These are phyloP conservation scores for Drechslera avenae DNA, from an alignment of 2,329 filamentous ascomycete genomes.

Conservation along the genomic window DNA sequence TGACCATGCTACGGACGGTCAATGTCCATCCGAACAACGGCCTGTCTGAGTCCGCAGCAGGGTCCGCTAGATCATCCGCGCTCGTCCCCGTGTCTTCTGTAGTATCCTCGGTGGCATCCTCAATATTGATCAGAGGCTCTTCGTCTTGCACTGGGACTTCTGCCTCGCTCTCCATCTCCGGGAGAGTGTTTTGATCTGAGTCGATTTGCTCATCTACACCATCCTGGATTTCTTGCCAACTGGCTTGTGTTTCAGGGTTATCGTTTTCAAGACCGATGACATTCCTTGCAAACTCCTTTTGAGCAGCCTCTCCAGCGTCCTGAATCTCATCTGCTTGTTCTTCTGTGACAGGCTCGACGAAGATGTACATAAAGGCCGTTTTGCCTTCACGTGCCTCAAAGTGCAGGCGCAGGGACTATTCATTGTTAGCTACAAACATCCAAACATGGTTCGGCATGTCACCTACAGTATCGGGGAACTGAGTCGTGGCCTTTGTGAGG, in stretches of 20 bases:
- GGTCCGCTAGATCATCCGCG: neutral
- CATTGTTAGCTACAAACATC: constrained; percentile 11
- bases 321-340: constrained; percentile 77
- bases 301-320: constrained; percentile 64
- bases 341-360: constrained; percentile 80
- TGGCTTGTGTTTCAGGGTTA: constrained; percentile 35
- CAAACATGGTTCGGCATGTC: neutral
- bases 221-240: constrained; percentile 41
- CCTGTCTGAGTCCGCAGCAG: constrained; percentile 10
- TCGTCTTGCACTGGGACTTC: constrained; percentile 4
- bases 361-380: constrained; percentile 80
- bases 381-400: constrained; percentile 73
- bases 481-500: constrained; percentile 73
- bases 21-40: constrained; percentile 72
- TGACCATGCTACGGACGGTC: constrained; percentile 73
- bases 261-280: constrained; percentile 56
- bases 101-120: neutral
- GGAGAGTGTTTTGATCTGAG: constrained; percentile 24
- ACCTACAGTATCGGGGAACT: constrained; percentile 69
- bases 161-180: constrained; percentile 19
- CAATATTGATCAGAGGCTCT: neutral
- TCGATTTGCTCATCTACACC: constrained; percentile 40
- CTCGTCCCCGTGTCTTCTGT: neutral
- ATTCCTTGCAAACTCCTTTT: constrained; percentile 70
- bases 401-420: constrained; percentile 73